Conservation (phyloP, 2,329 filamentous ascomycete genomes). For the Fusarium dimerum region DNA sequence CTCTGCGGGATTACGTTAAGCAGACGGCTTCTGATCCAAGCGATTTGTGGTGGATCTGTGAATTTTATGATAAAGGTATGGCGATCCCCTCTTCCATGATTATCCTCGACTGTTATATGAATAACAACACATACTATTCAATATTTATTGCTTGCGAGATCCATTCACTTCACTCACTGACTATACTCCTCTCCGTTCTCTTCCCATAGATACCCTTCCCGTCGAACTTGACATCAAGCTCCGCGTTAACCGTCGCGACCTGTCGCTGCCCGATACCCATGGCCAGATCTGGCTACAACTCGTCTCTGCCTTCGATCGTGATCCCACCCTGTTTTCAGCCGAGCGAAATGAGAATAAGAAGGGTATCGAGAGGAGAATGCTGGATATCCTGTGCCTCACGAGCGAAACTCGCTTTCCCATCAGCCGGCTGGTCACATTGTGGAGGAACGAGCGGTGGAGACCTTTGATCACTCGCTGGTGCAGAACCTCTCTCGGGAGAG, state of each 20-base stretch:
- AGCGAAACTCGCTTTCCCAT: constrained; percentile 1
- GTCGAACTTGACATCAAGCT: constrained; percentile 11
- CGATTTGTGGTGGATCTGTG: constrained; percentile 15
- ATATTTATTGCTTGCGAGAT: no score
- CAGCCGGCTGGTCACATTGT: background rate
- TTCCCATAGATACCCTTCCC: constrained; percentile 3
- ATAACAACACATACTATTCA: background rate
- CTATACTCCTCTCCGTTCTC: no score
- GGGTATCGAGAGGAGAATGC: background rate
- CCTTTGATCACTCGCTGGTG: background rate
- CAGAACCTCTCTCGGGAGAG: background rate
- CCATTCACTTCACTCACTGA: no score
- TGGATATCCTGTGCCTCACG: background rate
- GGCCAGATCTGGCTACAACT: constrained; percentile 16
- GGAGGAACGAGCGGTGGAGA: background rate
- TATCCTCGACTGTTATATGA: background rate
- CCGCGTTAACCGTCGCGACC: constrained; percentile 9
- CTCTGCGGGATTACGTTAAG: constrained; percentile 8
- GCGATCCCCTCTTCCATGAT: background rate
- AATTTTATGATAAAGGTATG: constrained; percentile 15
- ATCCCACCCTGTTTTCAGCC: background rate
- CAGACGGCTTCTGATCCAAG: background rate
- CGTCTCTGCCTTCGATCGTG: background rate
- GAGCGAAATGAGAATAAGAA: no score
- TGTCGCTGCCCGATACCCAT: constrained; percentile 10